phyloP scores from a whole-genome alignment of 1,284 basidiomycete genomes.

The Porphyrellus sp. region DNA sequence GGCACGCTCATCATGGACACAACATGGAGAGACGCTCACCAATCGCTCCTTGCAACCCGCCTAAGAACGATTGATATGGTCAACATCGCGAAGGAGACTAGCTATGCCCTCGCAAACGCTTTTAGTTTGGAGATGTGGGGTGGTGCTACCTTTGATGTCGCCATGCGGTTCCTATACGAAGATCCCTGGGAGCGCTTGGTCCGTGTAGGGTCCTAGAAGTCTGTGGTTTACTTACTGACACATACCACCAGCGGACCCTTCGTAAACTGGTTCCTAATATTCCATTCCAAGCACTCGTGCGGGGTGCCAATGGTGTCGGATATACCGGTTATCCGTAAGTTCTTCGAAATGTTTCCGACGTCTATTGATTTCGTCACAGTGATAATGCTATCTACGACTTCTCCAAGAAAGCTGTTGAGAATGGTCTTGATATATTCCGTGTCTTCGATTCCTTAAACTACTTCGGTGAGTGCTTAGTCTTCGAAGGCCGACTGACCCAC shows the following conservation, averaged over 20 bases:
- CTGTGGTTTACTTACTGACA: conserved; percentile 6
- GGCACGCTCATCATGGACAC: conserved; percentile 97
- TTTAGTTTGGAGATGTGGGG: conserved; percentile 99
- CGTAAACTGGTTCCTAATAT: conserved; percentile 98
- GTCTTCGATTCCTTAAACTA: conserved; percentile 99
- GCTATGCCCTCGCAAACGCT: conserved; percentile 91
- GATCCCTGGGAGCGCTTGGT: conserved; percentile 99
- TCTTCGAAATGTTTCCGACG: background rate
- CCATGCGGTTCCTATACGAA: conserved; percentile 99
- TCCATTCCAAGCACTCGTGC: conserved; percentile 96
- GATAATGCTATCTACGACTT: conserved; percentile 99
- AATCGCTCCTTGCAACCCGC: conserved; percentile 95
- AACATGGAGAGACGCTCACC: conserved; percentile 99
- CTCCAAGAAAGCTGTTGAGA: conserved; percentile 97
- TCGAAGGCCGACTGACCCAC: conserved; percentile 1
- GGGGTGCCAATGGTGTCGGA: conserved; percentile 98
- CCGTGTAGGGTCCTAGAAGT: conserved; percentile 28
- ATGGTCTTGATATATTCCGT: conserved; percentile 99
- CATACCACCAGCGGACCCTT: conserved; percentile 67
- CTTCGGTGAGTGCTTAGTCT: conserved; percentile 60
- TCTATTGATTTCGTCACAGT: conserved; percentile 38
- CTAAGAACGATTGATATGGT: conserved; percentile 96
- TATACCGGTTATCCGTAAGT: conserved; percentile 97
- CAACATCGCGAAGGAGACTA: conserved; percentile 98
- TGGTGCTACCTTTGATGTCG: conserved; percentile 98